Percentiles rank a stretch among this genome's conserved stretches.
These are phyloP conservation scores for Setaria viridis DNA, from an alignment of 202 grass and related monocot species.

Conservation along the genomic window DNA sequence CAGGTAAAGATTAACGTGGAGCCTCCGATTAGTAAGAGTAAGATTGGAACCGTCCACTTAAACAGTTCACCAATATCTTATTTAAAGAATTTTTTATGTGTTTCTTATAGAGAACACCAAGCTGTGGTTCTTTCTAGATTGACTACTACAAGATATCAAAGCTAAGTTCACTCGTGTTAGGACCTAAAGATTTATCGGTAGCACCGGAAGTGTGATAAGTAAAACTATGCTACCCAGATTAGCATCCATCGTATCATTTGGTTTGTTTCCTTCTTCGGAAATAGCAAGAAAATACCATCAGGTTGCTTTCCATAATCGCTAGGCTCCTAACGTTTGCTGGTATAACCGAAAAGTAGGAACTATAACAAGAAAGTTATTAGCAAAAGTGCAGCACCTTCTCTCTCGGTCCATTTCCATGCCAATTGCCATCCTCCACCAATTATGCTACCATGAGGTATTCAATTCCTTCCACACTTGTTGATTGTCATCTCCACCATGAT, in stretches of 20 bases:
- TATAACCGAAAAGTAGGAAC: slow-evolving; percentile 12
- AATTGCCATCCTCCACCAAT: too few relatives aligned
- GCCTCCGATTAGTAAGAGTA: too few relatives aligned
- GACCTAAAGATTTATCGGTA: not conserved
- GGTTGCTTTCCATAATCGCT: not conserved
- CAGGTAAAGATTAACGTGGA: too few relatives aligned
- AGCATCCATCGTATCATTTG: not conserved
- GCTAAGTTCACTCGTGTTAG: slow-evolving; percentile 7
- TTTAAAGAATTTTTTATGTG: not conserved
- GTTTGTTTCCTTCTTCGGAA: slow-evolving; percentile 13
- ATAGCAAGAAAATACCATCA: not conserved
- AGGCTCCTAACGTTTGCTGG: not conserved
- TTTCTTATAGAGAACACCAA: slow-evolving; percentile 1
- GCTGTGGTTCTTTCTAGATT: not conserved
- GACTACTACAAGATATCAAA: slow-evolving; percentile 31
- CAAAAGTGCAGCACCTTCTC: too few relatives aligned
- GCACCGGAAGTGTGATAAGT: not conserved
- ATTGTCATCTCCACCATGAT: too few relatives aligned
- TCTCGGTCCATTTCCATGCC: too few relatives aligned
- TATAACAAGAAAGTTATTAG: not conserved
- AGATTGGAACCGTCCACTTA: not conserved
- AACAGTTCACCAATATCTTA: not conserved
- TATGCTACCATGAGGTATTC: too few relatives aligned
- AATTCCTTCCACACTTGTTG: too few relatives aligned
- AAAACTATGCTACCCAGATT: slow-evolving; percentile 39